Conservation (phyloP, 345 rosid genomes). For the Rubroshorea leprosula region DNA sequence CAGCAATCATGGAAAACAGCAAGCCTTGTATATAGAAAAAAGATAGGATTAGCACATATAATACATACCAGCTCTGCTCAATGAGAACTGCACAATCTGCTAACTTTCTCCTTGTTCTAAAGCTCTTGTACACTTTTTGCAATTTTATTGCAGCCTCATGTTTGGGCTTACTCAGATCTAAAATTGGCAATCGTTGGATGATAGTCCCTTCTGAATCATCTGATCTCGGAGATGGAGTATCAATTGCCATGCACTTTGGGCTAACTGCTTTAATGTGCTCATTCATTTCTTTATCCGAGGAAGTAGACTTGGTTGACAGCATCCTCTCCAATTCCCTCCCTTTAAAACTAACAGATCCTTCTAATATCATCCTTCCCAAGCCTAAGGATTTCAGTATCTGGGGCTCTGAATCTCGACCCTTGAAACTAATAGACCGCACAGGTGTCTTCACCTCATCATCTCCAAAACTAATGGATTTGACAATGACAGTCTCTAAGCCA, state of each 20-base stretch:
- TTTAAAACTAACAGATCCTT: slow-evolving; percentile 76
- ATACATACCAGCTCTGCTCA: slow-evolving; percentile 77
- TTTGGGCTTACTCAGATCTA: slow-evolving; percentile 52
- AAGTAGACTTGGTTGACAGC: slow-evolving; percentile 36
- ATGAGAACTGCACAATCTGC: slow-evolving; percentile 94
- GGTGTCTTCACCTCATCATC: slow-evolving; percentile 58
- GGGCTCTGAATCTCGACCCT: slow-evolving; percentile 43
- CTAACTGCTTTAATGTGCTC: no score
- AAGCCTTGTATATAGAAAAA: not conserved
- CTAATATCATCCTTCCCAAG: slow-evolving; percentile 72
- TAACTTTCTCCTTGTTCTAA: slow-evolving; percentile 77
- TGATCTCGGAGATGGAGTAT: slow-evolving; percentile 14
- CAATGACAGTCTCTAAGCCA: slow-evolving; percentile 60
- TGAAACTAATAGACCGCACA: slow-evolving; percentile 61
- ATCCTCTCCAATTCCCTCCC: slow-evolving; percentile 45
- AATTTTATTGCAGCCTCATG: slow-evolving; percentile 34
- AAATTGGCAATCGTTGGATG: slow-evolving; percentile 14
- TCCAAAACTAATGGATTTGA: slow-evolving; percentile 79
- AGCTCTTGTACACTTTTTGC: slow-evolving; percentile 87
- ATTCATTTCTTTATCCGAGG: slow-evolving; percentile 14
- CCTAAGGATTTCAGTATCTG: slow-evolving; percentile 53
- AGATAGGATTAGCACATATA: not conserved
- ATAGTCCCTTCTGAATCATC: not conserved
- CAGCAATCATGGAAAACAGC: slow-evolving; percentile 4
- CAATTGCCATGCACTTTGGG: slow-evolving; percentile 18